These are phyloP conservation scores for Blechomonas ayalai DNA, from an alignment of 208 protist genomes.

Conservation along the genomic window DNA sequence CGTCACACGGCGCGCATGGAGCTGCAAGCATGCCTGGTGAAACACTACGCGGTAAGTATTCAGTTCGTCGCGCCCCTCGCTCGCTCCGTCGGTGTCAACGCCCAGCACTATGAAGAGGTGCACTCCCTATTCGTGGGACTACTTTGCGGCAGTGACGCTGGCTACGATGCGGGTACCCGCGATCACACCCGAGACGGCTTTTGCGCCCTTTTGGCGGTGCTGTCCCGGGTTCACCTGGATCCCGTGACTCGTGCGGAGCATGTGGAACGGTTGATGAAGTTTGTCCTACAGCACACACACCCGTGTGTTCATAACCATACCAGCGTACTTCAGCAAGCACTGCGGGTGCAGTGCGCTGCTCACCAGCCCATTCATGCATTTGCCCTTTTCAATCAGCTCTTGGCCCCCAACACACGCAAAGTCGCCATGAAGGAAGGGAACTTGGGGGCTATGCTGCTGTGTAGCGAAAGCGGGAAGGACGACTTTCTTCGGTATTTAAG, in stretches of 20 bases:
- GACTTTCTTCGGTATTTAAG: constrained; percentile 30
- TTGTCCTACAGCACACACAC: too few relatives aligned
- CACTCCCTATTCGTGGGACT: constrained; percentile 18
- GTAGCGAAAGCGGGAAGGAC: constrained; percentile 7
- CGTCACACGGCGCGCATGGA: too few relatives aligned
- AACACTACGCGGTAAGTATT: constrained; percentile 10
- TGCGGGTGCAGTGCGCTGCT: constrained; percentile 12
- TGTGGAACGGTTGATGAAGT: too few relatives aligned
- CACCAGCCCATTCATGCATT: constrained; percentile 11
- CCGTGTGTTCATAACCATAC: too few relatives aligned
- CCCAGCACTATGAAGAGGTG: constrained; percentile 27
- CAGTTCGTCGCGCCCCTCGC: constrained; percentile 19
- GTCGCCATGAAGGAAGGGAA: constrained; percentile 23
- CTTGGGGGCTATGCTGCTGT: constrained; percentile 23
- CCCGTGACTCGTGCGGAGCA: constrained; percentile 3
- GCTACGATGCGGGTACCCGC: constrained; percentile 8
- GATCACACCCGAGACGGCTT: constrained; percentile 4
- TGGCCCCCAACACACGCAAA: constrained; percentile 16
- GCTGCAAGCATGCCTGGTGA: too few relatives aligned
- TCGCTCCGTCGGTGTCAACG: constrained; percentile 23
- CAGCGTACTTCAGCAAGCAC: constrained; percentile 4
- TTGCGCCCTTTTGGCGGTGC: constrained; percentile 19
- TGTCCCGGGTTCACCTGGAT: constrained; percentile 25
- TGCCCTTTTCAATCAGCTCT: constrained; percentile 48
- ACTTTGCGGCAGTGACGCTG: constrained; percentile 27